Conservation (phyloP, 176 grass and related monocot species). For the Carex parvula region DNA sequence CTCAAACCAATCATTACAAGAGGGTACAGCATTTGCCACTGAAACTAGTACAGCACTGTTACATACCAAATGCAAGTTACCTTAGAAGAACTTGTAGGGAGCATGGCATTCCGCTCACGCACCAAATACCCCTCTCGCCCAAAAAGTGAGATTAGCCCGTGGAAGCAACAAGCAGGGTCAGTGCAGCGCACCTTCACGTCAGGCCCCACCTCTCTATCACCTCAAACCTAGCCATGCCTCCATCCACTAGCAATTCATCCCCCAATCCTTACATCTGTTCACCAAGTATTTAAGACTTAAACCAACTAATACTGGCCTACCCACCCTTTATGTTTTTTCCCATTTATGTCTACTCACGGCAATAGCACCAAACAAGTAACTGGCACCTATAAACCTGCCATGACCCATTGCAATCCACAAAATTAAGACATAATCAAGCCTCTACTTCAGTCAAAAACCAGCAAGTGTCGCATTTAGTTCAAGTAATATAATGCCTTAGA, state of each 20-base stretch:
- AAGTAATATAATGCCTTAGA: background rate
- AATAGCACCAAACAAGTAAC: background rate
- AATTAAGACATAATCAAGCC: background rate
- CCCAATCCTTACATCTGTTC: conserved; percentile 84
- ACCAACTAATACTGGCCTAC: background rate
- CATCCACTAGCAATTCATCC: conserved; percentile 95
- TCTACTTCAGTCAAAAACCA: background rate
- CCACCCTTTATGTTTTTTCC: background rate
- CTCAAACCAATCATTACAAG: background rate
- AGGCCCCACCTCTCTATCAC: conserved; percentile 85
- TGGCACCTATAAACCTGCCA: background rate
- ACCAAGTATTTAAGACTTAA: background rate
- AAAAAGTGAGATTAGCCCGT: conserved; percentile 94
- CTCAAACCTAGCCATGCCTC: conserved; percentile 96
- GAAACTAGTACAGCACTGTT: background rate
- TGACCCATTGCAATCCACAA: background rate
- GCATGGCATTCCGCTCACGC: conserved; percentile 87
- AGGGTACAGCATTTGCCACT: background rate
- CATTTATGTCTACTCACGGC: background rate
- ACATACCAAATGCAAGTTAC: conserved; percentile 28
- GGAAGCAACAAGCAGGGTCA: conserved; percentile 85
- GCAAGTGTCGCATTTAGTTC: background rate
- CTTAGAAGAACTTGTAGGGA: conserved; percentile 99
- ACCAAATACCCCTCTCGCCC: conserved; percentile 81
- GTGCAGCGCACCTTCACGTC: conserved; percentile 94